Evolutionary conservation across 164 flowering plant genomes (phyloP), one percentile per base, ranked within the genome.

Genomic region (Vitis rotundifolia): DNA sequence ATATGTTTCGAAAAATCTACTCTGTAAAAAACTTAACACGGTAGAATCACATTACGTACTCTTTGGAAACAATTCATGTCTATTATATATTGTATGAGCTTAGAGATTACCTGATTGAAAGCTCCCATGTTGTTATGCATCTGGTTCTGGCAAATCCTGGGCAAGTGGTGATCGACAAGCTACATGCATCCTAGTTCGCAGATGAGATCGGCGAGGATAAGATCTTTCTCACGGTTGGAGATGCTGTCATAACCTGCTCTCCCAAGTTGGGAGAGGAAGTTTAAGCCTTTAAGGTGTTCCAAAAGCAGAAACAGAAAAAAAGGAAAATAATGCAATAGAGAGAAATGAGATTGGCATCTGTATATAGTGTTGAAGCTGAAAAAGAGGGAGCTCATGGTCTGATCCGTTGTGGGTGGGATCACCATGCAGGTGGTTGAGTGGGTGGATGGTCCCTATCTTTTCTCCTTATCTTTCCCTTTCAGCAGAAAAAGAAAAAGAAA

Each of bases 111-210:
- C 75, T 77, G 48, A 75, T 67, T 71, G 19, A 61, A 49, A 59
- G 11, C 5, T 11, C 16, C 56, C 11, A 3, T 49, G 14, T 54
- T 51, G 26, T 63, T 68, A 18, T 8, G 52, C 90, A 95, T 97
- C 92, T 93, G 49, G 76, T 82, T 53, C 76, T 95, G 14, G 94
- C 97, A 47, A 95, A 93, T 75, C 98, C 99, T 0, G 98, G 99
- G 61, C 90, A 76, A 51, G 81, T 69, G 53, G 98, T 96, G 79
- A 79, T 89, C 1, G 87, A 91, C 81, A 96, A 96, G 80, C 87
- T 96, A 4, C 81, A 91, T n/a, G 82, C 86, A 12, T 88, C 98
- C n/a, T 51, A 76, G 8, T 78, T 93, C 18, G 53, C 85, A 3
- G 64, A 75, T 5, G 13, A 80, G 71, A 83, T 93, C 2, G 97